Base-by-base conservation (phyloP, 495 filamentous ascomycete species). In the Penicillium tannophilum region DNA sequence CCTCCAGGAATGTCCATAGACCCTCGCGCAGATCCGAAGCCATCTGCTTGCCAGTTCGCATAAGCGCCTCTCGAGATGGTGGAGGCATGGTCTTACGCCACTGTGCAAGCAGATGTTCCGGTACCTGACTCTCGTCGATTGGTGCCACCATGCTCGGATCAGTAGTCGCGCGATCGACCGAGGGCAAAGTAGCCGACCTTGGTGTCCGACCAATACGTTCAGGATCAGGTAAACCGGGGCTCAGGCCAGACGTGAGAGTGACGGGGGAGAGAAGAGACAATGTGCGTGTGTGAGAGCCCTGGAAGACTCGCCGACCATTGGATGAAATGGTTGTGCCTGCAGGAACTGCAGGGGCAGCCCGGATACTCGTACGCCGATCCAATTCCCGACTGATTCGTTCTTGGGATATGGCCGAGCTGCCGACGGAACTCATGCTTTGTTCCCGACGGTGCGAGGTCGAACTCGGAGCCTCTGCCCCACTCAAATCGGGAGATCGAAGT, bases 1-100 rank as follows among this genome's bases (percentile, higher is more conserved):
- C 94, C 67, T 98, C 94, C 59, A 97, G 82, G 71, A 98, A 98
- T 14, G 91, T 97, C 91, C 91, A 94, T n/a, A 98, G 76, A 0
- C 94, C 94, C 42, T 92, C 86, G 60, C 87, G 87, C 64, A 98
- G 83, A 71, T 96, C 94, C 9, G 88, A 89, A 3, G 94, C 93
- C 71, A 98, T 90, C 69, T 96, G 90, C 66, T 92, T 92, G 47
- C 88, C 86, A 1, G 87, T 88, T 52, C 80, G 82, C 58, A 90
- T 65, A 33, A 90, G 68, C 14, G 77, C 76, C 41, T 90, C 88
- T 12, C 78, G 67, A 7, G 78, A 80, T 24, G 78, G 72, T 2
- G 76, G 75, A 8, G 78, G 76, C 69, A 79, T 67, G 17, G 69
- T 76, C 49, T 72, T 72, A 6, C 72, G 72, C 75, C 74, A 77